Base-by-base conservation (phyloP, 805 yeast species). In the Teunomyces atbi region DNA sequence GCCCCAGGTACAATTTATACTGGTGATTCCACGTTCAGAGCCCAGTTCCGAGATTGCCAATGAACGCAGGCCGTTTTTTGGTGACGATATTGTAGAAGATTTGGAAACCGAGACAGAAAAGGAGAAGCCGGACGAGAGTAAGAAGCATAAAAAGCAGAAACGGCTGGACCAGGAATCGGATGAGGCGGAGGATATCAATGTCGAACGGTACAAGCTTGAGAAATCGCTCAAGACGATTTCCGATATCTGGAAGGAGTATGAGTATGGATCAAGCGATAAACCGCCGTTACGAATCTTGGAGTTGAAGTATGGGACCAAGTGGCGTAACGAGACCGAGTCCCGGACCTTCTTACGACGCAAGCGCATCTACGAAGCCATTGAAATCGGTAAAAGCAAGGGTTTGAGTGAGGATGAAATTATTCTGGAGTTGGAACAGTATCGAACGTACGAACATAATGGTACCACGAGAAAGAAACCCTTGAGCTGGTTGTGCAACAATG, bases 211-310 rank as follows among this genome's bases (percentile, higher is more conserved):
- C 39, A 52, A 45, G 36, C 44, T 52, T 18, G 56, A 52, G 41
- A 47, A 47, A 21, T 44, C 48, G 16, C 44, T 52, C 37, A 52
- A 50, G 29, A 45, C 54, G 7, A 50, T 52, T 18, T 39, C 47
- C 32, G 83, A 79, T 50, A 73, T 80, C 15, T 80, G 84, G 84
- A 68, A 71, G 51, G 84, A 80, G 57, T 80, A 78, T 48, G 71
- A 77, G 4, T 71, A 73, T 45, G 83, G 84, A 0, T 50, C 75
- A 5, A 68, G 74, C 44, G 78, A 72, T 2, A 79, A 78, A 52
- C 82, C 82, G 0, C 76, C 83, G 3, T 68, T 79, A 32, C 72
- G 71, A 48, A 63, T 73, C 10, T 60, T 80, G 59, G 83, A 80
- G 54, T 46, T 57, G 5, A 69, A 74, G 49, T 80, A 71, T 51